These are phyloP conservation scores for Populus deltoides DNA, from an alignment of 345 rosid species.

Conservation along the genomic window DNA sequence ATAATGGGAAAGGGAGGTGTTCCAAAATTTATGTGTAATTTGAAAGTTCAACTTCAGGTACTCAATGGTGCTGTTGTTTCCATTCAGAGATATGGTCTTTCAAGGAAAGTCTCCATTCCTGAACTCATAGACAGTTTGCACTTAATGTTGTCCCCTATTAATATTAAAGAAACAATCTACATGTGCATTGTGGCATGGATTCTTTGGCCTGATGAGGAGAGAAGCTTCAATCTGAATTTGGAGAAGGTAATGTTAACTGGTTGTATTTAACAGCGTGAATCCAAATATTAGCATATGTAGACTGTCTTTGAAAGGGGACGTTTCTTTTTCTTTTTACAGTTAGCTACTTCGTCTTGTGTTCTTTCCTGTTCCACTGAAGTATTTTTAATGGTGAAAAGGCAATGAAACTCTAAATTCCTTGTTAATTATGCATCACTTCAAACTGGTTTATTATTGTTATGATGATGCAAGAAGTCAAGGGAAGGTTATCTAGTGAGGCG, in stretches of 20 bases:
- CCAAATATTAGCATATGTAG: not conserved
- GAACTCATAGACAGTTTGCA: constrained; percentile 53
- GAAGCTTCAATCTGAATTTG: constrained; percentile 73
- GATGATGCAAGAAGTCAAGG: constrained; percentile 71
- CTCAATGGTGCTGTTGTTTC: constrained; percentile 68
- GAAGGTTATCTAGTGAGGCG: constrained; percentile 73
- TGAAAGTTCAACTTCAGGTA: constrained; percentile 84
- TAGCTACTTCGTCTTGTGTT: not conserved
- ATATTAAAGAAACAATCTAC: constrained; percentile 59
- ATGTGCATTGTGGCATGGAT: constrained; percentile 78
- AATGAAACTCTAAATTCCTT: not conserved
- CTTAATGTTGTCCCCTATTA: constrained; percentile 49
- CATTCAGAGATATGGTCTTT: constrained; percentile 54
- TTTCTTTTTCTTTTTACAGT: not conserved
- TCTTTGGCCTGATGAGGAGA: constrained; percentile 98
- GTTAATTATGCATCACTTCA: constrained; percentile 4
- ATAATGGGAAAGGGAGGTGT: constrained; percentile 64
- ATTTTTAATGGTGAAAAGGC: not conserved
- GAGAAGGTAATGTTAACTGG: constrained; percentile 61
- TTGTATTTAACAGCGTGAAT: not conserved
- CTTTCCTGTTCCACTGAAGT: not conserved
- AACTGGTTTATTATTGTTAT: constrained; percentile 26
- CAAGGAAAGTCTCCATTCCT: constrained; percentile 39
- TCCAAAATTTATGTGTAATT: constrained; percentile 82
- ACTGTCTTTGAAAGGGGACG: not conserved